Base-by-base conservation (phyloP, 108 stramenopile genomes). In the Cyclotella kingstonii region DNA sequence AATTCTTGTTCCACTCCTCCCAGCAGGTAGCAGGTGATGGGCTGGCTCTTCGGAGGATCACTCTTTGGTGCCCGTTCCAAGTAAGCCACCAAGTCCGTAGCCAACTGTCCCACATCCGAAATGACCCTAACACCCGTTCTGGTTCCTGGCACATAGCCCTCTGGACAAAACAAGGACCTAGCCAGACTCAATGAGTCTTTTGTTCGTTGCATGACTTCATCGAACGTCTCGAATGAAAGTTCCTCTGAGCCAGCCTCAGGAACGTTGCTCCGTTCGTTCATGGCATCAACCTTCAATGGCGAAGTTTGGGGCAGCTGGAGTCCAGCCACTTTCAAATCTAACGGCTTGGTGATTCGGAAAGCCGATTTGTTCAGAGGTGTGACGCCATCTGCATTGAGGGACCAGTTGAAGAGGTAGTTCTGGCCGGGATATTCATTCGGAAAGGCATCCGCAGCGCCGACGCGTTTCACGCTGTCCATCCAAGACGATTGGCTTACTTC, bases 341-440 rank as follows among this genome's bases (percentile, higher is more conserved):
- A 59, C 1, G 91, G 84, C 54, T 93, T 93, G 69, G 84, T 86
- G 57, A 93, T 93, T 5, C 91, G 91, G 56, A 89, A 93, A 38
- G 91, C 88, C 25, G 78, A 69, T 53, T 84, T 79, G 58, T 89
- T 85, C 14, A 89, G 67, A n/a, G 87, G 87, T 1, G 91, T 89
- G 38, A 93, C 86, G 14, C 91, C 91, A 60, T 93, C 91, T 56
- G 79, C 83, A 51, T 89, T 87, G 58, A 93, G 81, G 50, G 70
- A 71, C 91, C 91, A 93, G 74, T 93, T 93, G 86, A 93, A 93
- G 15, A 72, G 80, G 71, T 93, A 93, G 50, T 81, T 80, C 58
- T 86, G 86, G 30, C 91, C 91, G 38, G 91, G 91, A 41, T 83
- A 86, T 78, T 93, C 91, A 66, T 93, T 77, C 26, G 88, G 91